A percentile compares a stretch with the other conserved stretches of the same genome.
Evolutionary conservation across 2,329 filamentous ascomycete species (phyloP).

Genomic region (Ophiocordyceps robertsii): DNA sequence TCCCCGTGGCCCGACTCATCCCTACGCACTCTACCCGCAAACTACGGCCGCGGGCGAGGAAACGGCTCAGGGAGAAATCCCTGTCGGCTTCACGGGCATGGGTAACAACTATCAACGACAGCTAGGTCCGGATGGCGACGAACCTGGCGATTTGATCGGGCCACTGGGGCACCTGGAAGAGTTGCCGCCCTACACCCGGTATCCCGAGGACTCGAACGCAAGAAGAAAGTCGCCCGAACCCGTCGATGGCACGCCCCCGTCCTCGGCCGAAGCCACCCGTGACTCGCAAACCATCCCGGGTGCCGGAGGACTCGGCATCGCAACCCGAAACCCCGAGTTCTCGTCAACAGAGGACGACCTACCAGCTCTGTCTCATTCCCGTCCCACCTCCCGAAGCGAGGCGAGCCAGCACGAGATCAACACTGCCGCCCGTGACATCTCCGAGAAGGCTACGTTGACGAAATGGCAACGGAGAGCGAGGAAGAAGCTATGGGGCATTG

Average conservation of each 20-base stretch:
- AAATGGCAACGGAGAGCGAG: constrained; percentile 42
- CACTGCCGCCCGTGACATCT: constrained; percentile 27
- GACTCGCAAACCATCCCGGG: constrained; percentile 27
- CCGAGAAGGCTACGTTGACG: constrained; percentile 32
- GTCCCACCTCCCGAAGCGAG: constrained; percentile 39
- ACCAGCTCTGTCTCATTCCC: constrained; percentile 30
- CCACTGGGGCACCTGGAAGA: constrained; percentile 84
- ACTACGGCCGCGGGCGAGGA: constrained; percentile 49
- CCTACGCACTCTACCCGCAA: constrained; percentile 78
- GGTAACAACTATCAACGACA: constrained; percentile 56
- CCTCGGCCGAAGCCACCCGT: constrained; percentile 1
- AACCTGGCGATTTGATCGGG: constrained; percentile 74
- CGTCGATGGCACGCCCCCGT: constrained; percentile 3
- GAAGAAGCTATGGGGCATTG: constrained; percentile 41
- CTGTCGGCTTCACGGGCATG: constrained; percentile 62
- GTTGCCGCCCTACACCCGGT: constrained; percentile 80
- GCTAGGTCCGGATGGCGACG: constrained; percentile 69
- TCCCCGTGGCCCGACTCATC: constrained; percentile 60
- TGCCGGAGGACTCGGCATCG: constrained; percentile 48
- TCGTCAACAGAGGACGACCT: constrained; percentile 42
- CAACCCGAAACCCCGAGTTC: constrained; percentile 49
- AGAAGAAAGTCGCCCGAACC: constrained; percentile 23
- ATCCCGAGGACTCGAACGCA: constrained; percentile 59
- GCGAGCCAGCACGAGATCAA: constrained; percentile 41
- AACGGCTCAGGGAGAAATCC: constrained; percentile 32